Conservation (phyloP, 345 rosid species). For the Brassica rapa region DNA sequence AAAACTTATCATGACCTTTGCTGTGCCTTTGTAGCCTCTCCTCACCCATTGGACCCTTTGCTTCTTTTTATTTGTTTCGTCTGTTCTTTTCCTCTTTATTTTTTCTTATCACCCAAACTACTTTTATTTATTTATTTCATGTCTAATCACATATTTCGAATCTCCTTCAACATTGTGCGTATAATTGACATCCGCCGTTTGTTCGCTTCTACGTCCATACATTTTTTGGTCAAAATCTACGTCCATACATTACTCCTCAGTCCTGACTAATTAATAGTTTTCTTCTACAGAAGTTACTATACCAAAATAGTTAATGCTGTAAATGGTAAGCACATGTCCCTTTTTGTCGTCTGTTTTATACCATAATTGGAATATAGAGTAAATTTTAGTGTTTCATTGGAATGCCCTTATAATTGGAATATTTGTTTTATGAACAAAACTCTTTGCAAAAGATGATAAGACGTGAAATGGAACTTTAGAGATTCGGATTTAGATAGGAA, state of each 20-base stretch:
- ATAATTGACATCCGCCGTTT: conserved; percentile 33
- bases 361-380: too few relatives aligned
- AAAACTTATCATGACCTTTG: conserved; percentile 40
- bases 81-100: not conserved
- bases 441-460: conserved; percentile 35
- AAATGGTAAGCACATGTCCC: not conserved
- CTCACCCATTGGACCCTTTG: conserved; percentile 21
- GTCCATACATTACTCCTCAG: not conserved
- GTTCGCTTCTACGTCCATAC: conserved; percentile 18
- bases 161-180: conserved; percentile 17
- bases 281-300: not conserved
- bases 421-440: not conserved
- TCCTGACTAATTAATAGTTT: not conserved
- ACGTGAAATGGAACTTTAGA: conserved; percentile 28
- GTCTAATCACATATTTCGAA: conserved; percentile 37
- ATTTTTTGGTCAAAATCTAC: too few relatives aligned
- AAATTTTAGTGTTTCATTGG: too few relatives aligned
- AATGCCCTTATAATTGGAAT: too few relatives aligned
- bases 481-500: conserved; percentile 25
- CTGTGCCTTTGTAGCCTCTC: conserved; percentile 38
- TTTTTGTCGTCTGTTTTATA: too few relatives aligned
- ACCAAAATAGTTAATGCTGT: not conserved
- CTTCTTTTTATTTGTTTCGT: conserved; percentile 22
- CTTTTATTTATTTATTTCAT: conserved; percentile 18
- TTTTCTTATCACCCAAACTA: conserved; percentile 25